Percentiles rank a stretch among this genome's conserved stretches.
These are phyloP conservation scores for Dictyophora rubrovolvata DNA, from an alignment of 768 basidiomycete genomes.

Conservation along the genomic window DNA sequence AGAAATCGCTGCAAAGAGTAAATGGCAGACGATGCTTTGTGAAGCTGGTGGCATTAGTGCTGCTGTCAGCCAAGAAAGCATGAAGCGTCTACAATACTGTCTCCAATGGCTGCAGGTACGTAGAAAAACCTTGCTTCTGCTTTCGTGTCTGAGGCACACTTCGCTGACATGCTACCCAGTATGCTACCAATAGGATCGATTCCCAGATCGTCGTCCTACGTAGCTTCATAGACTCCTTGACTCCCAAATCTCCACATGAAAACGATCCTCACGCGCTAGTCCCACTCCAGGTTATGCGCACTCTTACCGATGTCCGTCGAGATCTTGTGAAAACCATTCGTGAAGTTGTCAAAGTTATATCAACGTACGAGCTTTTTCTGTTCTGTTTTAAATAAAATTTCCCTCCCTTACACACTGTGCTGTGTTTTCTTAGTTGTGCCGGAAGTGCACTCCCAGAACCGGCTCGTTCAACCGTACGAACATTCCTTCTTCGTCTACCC, in stretches of 20 bases:
- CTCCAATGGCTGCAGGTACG: slow-evolving; percentile 79
- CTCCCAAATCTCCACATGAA: slow-evolving; percentile 13
- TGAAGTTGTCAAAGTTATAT: slow-evolving; percentile 78
- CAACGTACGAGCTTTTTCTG: neutral
- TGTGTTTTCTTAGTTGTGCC: slow-evolving; percentile 55
- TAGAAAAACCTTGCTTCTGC: slow-evolving; percentile 7
- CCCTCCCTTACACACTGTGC: neutral
- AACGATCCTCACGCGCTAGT: slow-evolving; percentile 16
- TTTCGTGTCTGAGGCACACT: neutral
- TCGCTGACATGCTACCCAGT: slow-evolving; percentile 33
- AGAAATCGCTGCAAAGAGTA: slow-evolving; percentile 58
- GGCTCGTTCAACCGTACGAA: slow-evolving; percentile 60
- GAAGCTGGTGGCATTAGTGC: slow-evolving; percentile 85
- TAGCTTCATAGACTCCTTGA: slow-evolving; percentile 65
- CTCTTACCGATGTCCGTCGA: slow-evolving; percentile 61
- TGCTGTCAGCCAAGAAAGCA: slow-evolving; percentile 84
- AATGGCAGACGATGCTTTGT: slow-evolving; percentile 75
- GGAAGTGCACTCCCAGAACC: slow-evolving; percentile 82
- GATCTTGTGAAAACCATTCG: slow-evolving; percentile 86
- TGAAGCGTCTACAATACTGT: slow-evolving; percentile 78
- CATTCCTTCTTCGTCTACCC: slow-evolving; percentile 72
- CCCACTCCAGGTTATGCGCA: slow-evolving; percentile 33
- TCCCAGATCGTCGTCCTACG: slow-evolving; percentile 77
- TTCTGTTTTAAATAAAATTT: neutral
- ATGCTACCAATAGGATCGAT: slow-evolving; percentile 80